Percentiles rank a stretch among this genome's conserved stretches.
These are phyloP conservation scores for Ilex aquifolium DNA, from an alignment of 257 asterid species.

Conservation along the genomic window DNA sequence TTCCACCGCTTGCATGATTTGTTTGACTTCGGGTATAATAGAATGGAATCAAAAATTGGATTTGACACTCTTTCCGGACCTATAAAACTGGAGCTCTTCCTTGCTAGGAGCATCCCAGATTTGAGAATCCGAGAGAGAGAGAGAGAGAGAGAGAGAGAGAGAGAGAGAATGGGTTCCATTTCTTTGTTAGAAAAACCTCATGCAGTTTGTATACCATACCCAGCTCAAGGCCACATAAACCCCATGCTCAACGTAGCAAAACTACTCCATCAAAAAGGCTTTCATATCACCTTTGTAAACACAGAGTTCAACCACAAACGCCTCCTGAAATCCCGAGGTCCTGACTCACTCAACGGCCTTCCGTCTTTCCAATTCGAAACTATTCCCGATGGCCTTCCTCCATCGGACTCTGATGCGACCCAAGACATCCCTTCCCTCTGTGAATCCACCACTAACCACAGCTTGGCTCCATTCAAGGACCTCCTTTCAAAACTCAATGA, in stretches of 20 bases:
- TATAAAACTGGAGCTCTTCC: too few species aligned
- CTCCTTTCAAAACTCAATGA: conserved; percentile 14
- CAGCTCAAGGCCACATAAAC: conserved; percentile 32
- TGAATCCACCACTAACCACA: conserved; percentile 14
- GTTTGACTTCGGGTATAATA: too few species aligned
- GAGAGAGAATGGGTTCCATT: conserved; percentile 16
- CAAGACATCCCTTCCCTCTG: conserved; percentile 21
- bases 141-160: neutral
- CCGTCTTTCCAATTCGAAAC: conserved; percentile 24
- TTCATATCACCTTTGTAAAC: conserved; percentile 25
- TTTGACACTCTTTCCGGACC: too few species aligned
- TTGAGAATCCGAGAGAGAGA: too few species aligned
- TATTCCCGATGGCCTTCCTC: conserved; percentile 34
- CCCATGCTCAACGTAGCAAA: conserved; percentile 31
- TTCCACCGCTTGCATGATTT: too few species aligned
- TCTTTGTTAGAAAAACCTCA: conserved; percentile 20
- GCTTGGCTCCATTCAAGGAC: conserved; percentile 17
- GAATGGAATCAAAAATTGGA: too few species aligned
- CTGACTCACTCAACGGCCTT: conserved; percentile 15
- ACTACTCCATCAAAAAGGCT: conserved; percentile 23
- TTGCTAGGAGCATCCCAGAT: too few species aligned
- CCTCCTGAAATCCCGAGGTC: conserved; percentile 23
- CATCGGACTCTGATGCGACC: conserved; percentile 21
- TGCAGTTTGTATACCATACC: conserved; percentile 29
- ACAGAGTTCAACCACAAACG: conserved; percentile 24